phyloP scores from a whole-genome alignment of 139 green algal genomes.

The Chlamydomonas incerta region DNA sequence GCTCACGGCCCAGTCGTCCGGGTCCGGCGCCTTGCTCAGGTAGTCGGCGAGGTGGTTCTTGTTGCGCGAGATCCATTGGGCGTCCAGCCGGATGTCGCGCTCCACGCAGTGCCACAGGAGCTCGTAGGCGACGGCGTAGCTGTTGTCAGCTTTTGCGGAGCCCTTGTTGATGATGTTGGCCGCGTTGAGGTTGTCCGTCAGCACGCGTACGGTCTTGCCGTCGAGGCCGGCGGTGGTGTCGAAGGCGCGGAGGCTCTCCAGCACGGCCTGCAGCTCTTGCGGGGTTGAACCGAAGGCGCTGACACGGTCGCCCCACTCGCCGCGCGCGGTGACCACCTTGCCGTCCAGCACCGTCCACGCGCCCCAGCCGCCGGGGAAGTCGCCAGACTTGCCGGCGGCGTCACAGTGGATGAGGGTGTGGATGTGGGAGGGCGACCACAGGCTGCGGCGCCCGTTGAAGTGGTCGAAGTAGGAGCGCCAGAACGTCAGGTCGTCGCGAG shows the following conservation, averaged over 20 bases:
- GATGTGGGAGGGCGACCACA: not conserved
- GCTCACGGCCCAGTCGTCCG: not conserved
- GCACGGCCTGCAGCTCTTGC: not conserved
- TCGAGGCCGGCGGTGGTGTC: not conserved
- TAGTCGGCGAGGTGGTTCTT: not conserved
- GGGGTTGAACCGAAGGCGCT: not conserved
- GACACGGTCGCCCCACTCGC: not conserved
- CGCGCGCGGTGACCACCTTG: not conserved
- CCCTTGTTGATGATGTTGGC: too few species aligned
- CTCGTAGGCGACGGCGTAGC: too few species aligned
- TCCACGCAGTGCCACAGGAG: too few species aligned
- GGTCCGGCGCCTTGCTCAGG: not conserved
- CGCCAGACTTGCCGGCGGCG: not conserved
- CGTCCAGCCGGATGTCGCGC: not conserved
- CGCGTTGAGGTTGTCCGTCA: not conserved
- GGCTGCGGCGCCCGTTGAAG: too few species aligned
- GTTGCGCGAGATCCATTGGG: not conserved
- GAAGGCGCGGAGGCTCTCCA: not conserved
- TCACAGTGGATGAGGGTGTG: conserved; percentile 1
- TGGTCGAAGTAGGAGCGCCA: too few species aligned
- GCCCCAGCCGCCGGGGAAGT: not conserved
- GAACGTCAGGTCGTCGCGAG: too few species aligned
- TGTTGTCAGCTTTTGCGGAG: too few species aligned
- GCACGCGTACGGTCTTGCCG: not conserved
- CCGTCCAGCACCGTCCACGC: too few species aligned